Evolutionary conservation across 2,329 filamentous ascomycete genomes (phyloP), one percentile per base, ranked within the genome.

Genomic region (Cladosporium velox): DNA sequence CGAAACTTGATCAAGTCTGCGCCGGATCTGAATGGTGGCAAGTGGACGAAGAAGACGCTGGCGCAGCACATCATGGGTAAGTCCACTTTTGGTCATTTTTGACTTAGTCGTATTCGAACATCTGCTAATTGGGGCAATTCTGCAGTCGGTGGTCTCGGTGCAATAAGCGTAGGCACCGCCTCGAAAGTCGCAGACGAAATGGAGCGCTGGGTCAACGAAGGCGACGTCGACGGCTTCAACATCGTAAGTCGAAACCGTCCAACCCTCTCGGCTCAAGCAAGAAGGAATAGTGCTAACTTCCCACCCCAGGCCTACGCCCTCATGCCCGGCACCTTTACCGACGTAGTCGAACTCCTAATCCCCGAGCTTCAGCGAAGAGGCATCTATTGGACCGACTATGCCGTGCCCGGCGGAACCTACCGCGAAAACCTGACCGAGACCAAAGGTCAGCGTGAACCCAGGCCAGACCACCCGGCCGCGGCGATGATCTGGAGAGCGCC

Each of bases 201-300:
- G 65, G 87, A 92, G 76, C 77, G 80, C 0, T 92, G 90, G 89
- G 80, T 91, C 0, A 72, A 80, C 6, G 89, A 91, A 74, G 88
- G 87, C 0, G 90, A 91, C 69, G 84, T 92, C 0, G 90, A 92
- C 72, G 90, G 90, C 0, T 92, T 92, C 77, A 92, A 92, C 73
- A 84, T 92, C 74, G 88, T 88, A 74, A 79, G 85, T 76, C 26
- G 2, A 30, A 47, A 28, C n/a, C 8, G 21, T 44, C 12, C 35
- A 2, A 1, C 21, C 3, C 21, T 18, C 35, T 8, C 7, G 1
- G 15, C 38, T 44, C 38, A n/a, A 44, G 2, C 38, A 41, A 32
- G 30, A 32, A 32, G 30, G 30, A 32, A 32, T 32, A 32, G 30
- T 32, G 12, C 38, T 59, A 14, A 59, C 21, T 7, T 6, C 10